A percentile compares a stretch with the other conserved stretches of the same genome.
These are phyloP conservation scores for Camellia sinensis DNA, from an alignment of 148 eudicot species.

Conservation along the genomic window DNA sequence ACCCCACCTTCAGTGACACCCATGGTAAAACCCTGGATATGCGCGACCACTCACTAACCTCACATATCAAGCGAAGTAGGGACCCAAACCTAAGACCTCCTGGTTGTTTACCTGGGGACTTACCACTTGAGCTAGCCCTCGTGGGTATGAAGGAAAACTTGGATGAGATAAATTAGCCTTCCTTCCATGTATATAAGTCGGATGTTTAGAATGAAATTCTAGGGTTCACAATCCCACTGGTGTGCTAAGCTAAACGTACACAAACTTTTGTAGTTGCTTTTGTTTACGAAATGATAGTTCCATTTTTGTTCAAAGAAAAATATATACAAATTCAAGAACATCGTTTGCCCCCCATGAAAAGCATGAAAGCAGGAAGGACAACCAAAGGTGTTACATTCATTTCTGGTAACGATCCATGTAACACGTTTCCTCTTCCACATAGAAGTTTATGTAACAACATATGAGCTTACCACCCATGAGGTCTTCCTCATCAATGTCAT, in stretches of 20 bases:
- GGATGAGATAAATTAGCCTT: background rate
- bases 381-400: background rate
- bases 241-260: background rate
- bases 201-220: background rate
- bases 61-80: too few species aligned
- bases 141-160: background rate
- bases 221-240: background rate
- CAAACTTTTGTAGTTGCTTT: background rate
- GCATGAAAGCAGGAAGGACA: background rate
- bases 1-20: too few species aligned
- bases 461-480: slow-evolving; percentile 78
- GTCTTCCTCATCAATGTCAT: slow-evolving; percentile 94
- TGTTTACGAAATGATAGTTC: background rate
- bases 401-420: background rate
- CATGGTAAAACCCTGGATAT: too few species aligned
- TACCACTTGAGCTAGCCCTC: too few species aligned
- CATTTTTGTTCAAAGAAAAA: background rate
- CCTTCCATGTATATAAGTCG: background rate
- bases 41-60: too few species aligned
- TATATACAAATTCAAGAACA: background rate
- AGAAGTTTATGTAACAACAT: background rate
- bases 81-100: too few species aligned
- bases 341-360: background rate
- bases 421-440: background rate
- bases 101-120: too few species aligned